phyloP scores from a whole-genome alignment of 805 yeast species.

The Nakazawaea populi region DNA sequence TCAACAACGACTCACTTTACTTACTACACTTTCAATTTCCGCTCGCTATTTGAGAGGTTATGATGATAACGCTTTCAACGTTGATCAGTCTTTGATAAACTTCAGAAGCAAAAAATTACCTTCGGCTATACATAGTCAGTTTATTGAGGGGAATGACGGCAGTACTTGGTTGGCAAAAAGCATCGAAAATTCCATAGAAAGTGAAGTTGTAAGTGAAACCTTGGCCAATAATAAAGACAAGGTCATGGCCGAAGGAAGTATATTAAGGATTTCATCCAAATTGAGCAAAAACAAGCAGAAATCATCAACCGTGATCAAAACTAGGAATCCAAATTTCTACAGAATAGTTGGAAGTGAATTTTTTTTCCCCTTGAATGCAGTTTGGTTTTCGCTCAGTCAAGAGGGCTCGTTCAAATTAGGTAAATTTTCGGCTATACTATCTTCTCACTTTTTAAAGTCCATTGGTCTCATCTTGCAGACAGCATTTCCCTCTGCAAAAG shows the following conservation, averaged over 20 bases:
- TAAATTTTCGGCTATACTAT: conserved; percentile 45
- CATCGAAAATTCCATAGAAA: background rate
- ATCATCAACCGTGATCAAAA: conserved; percentile 13
- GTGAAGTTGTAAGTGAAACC: conserved; percentile 14
- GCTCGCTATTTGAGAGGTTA: conserved; percentile 69
- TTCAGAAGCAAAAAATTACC: conserved; percentile 43
- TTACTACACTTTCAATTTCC: conserved; percentile 64
- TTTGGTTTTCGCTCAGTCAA: conserved; percentile 35
- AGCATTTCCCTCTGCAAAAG: conserved; percentile 48
- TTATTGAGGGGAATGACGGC: conserved; percentile 21
- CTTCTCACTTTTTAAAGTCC: conserved; percentile 55
- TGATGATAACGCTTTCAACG: conserved; percentile 16
- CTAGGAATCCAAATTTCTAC: conserved; percentile 29
- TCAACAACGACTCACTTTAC: conserved; percentile 65
- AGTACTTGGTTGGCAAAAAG: background rate
- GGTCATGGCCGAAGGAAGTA: conserved; percentile 30
- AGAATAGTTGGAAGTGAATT: conserved; percentile 37
- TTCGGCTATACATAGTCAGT: conserved; percentile 36
- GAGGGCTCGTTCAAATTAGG: conserved; percentile 44
- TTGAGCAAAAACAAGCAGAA: conserved; percentile 14
- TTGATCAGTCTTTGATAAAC: conserved; percentile 28
- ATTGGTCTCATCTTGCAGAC: conserved; percentile 50
- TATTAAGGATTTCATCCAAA: conserved; percentile 35
- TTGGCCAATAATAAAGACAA: conserved; percentile 26
- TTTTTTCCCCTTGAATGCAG: conserved; percentile 48